Evolutionary conservation across 2,329 filamentous ascomycete species (phyloP).

Genomic region (Pseudogymnoascus sp.): DNA sequence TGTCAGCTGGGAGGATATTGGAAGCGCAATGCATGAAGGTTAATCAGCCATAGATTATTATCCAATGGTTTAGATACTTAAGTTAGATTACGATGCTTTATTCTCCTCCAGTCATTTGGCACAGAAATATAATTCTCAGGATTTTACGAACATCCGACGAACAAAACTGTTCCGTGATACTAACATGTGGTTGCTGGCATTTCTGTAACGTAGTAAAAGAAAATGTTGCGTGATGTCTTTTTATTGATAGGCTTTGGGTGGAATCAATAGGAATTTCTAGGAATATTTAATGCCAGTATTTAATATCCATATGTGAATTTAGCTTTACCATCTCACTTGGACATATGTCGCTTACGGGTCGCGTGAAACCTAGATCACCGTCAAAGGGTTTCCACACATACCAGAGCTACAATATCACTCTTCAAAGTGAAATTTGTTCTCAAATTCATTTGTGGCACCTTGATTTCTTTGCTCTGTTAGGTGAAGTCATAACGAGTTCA

Average conservation of each 20-base stretch:
- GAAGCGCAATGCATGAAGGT: conserved; percentile 9
- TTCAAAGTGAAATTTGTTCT: not conserved
- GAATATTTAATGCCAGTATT: not conserved
- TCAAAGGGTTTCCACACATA: too few species aligned
- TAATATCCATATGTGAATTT: not conserved
- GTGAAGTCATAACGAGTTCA: conserved; percentile 1
- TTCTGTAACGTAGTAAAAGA: too few species aligned
- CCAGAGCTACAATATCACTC: not conserved
- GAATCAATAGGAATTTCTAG: not conserved
- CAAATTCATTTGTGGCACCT: not conserved
- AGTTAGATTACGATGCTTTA: conserved; percentile 10
- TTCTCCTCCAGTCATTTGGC: conserved; percentile 8
- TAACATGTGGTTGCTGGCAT: not conserved
- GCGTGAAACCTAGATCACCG: not conserved
- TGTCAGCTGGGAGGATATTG: conserved; percentile 7
- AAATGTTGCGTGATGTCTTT: not conserved
- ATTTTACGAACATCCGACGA: not conserved
- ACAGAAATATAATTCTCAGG: conserved; percentile 2
- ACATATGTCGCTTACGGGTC: not conserved
- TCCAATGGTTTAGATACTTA: conserved; percentile 9
- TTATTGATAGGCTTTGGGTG: not conserved
- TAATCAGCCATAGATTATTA: conserved; percentile 10
- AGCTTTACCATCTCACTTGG: not conserved
- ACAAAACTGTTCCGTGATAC: not conserved
- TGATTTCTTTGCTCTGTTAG: not conserved